Conservation (phyloP, 257 asterid genomes). For the Forsythia suspensa region DNA sequence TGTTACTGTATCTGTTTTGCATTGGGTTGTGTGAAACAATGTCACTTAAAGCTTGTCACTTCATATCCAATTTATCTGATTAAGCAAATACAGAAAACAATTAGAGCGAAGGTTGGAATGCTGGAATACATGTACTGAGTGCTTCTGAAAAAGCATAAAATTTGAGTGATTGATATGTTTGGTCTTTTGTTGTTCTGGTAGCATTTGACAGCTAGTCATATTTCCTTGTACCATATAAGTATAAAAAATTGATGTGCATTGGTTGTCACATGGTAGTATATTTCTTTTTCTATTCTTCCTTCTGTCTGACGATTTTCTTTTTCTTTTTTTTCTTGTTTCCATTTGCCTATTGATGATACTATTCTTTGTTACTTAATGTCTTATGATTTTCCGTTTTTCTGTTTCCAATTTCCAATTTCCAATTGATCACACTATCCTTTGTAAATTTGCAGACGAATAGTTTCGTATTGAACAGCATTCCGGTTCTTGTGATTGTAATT, state of each 20-base stretch:
- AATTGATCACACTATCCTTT: conserved; percentile 22
- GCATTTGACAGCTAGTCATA: conserved; percentile 9
- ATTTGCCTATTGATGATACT: background rate
- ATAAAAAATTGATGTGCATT: conserved; percentile 1
- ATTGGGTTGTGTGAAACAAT: background rate
- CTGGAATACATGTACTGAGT: conserved; percentile 7
- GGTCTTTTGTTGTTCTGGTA: conserved; percentile 13
- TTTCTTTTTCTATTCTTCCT: background rate
- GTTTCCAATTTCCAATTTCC: background rate
- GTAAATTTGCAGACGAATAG: conserved; percentile 69
- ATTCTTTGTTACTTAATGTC: conserved; percentile 2
- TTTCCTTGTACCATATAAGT: conserved; percentile 6
- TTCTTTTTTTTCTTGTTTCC: background rate
- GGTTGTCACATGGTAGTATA: background rate
- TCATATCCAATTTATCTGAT: background rate
- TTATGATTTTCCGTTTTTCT: conserved; percentile 17
- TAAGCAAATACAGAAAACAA: background rate
- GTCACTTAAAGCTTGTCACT: background rate
- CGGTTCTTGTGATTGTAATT: conserved; percentile 85
- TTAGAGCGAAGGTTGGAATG: conserved; percentile 4
- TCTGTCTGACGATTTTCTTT: background rate
- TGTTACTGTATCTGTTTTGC: background rate
- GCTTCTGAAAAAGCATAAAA: conserved; percentile 8
- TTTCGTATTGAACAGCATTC: conserved; percentile 83
- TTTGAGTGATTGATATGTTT: background rate